Base-by-base conservation (phyloP, 2,329 filamentous ascomycete genomes). In the Beauveria bassiana region DNA sequence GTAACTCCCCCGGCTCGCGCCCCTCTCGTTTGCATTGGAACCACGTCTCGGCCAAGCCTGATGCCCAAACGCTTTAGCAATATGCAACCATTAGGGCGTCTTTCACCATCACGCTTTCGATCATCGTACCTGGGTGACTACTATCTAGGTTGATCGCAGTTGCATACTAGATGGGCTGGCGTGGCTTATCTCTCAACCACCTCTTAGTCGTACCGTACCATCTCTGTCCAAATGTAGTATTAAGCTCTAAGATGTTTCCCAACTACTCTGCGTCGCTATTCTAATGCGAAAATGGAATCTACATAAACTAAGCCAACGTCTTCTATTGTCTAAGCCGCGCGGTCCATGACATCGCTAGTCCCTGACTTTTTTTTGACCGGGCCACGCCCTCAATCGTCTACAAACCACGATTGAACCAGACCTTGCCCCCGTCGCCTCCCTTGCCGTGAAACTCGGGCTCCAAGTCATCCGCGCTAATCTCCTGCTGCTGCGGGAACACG, bases 401-500 rank as follows among this genome's bases (percentile, higher is more conserved):
- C 69, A 99, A 93, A 14, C 95, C 95, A 70, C 95, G 85, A 75
- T 99, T 98, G 76, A 99, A 98, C 72, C 96, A 91, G n/a, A 99
- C 90, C 78, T 91, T 80, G 0, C 90, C 93, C 60, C 84, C 83
- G 65, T 88, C 83, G 1, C 93, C 93, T 38, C 91, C 93, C 61
- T 84, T 84, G 7, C 86, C 88, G 76, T 88, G 88, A 73, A 99
- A 98, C 75, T 96, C 90, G 65, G 88, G 80, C 80, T 98, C 95
- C 61, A 99, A 77, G 56, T 79, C 86, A 34, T 84, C 82, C 1
- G 89, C 92, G 65, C 81, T 83, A 47, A 98, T 89, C 65, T 85
- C 84, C 79, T 99, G 91, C 65, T 92, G 82, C 77, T 97, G 93
- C 4, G 95, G 95, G 77, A 99, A 99, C 2, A 91, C 91, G 9